Conservation (phyloP, 176 grass and related monocot species). For the Cenchrus fungigraminus region DNA sequence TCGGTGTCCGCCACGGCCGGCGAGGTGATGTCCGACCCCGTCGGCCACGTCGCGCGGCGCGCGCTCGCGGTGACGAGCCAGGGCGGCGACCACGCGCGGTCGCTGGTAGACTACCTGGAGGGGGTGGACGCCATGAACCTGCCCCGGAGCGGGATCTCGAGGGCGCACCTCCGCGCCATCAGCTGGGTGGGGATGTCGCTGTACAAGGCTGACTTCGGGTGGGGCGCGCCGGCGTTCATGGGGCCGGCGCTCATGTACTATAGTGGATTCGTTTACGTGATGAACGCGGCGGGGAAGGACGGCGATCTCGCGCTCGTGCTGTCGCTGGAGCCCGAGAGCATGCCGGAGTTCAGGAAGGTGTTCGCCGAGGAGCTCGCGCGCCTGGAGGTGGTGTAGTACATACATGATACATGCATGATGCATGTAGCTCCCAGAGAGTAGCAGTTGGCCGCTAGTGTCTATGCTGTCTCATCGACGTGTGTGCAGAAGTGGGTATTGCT, state of each 20-base stretch:
- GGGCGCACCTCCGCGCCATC: conserved; percentile 48
- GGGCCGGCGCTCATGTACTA: conserved; percentile 60
- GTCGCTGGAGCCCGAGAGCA: conserved; percentile 55
- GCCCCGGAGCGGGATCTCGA: conserved; percentile 37
- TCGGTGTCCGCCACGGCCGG: conserved; percentile 23
- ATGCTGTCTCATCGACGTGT: not conserved
- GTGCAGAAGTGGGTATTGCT: no score
- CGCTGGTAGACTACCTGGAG: conserved; percentile 62
- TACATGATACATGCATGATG: no score
- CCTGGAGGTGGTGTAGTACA: conserved; percentile 10
- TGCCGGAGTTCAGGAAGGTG: conserved; percentile 53
- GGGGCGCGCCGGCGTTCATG: conserved; percentile 62
- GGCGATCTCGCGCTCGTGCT: conserved; percentile 42
- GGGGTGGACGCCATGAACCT: conserved; percentile 37
- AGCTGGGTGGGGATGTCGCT: conserved; percentile 70
- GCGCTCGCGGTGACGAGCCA: conserved; percentile 44
- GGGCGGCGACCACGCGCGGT: conserved; percentile 48
- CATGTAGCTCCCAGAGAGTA: no score
- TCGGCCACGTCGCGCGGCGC: conserved; percentile 21
- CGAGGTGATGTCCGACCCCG: conserved; percentile 39
- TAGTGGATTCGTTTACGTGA: conserved; percentile 59
- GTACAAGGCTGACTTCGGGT: conserved; percentile 56
- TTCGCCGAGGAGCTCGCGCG: conserved; percentile 54
- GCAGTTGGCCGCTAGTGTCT: not conserved
- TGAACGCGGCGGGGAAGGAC: conserved; percentile 57